Evolutionary conservation across 352 stramenopile species (phyloP).

Genomic region (Thraustochytrium aureum): DNA sequence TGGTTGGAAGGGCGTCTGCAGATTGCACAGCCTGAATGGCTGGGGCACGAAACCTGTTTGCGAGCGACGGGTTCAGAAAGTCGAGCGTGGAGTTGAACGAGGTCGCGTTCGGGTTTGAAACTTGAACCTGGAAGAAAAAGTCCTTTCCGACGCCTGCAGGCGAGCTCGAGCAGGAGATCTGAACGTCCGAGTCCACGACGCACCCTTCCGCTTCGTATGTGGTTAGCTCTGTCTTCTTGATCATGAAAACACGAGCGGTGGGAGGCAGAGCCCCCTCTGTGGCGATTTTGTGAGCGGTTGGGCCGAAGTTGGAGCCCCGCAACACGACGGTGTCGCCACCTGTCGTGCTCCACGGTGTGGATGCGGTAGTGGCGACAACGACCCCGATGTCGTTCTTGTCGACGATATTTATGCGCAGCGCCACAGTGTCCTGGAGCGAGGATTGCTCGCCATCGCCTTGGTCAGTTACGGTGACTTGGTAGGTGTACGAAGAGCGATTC

Average conservation of each 20-base stretch:
- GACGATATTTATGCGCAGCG: not conserved
- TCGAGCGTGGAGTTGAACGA: not conserved
- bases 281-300: slow-evolving; percentile 27
- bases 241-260: not conserved
- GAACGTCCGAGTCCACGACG: not conserved
- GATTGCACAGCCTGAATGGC: not conserved
- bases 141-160: slow-evolving; percentile 10
- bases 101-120: not conserved
- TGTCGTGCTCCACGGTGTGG: slow-evolving; percentile 9
- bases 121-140: slow-evolving; percentile 3
- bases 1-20: not conserved
- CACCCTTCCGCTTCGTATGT: slow-evolving; percentile 3
- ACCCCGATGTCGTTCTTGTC: slow-evolving; percentile 23
- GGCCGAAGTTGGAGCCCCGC: slow-evolving; percentile 15
- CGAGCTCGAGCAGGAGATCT: not conserved
- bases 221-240: not conserved
- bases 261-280: not conserved
- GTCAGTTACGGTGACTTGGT: not conserved
- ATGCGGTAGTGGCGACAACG: not conserved
- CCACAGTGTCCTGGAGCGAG: not conserved
- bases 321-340: not conserved
- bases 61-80: slow-evolving; percentile 6
- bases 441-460: slow-evolving; percentile 2
- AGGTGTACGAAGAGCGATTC: slow-evolving; percentile 21
- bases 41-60: slow-evolving; percentile 28